These are phyloP conservation scores for Posidonia oceanica DNA, from an alignment of 116 monocot genomes.

Conservation along the genomic window DNA sequence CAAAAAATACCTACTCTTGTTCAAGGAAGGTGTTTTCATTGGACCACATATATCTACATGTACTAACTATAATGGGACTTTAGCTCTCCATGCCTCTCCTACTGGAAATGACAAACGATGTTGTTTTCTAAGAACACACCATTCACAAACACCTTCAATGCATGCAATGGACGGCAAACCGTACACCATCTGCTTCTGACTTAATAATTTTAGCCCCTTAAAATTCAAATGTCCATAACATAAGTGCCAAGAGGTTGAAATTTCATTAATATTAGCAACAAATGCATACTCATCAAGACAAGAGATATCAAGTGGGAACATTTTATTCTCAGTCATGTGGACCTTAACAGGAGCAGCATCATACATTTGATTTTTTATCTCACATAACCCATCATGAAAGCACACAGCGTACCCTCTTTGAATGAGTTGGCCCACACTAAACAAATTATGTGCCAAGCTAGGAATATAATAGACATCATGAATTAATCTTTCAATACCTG, in stretches of 20 bases:
- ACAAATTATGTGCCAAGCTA: conserved; percentile 6
- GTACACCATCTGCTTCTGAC: conserved; percentile 14
- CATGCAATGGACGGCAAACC: conserved; percentile 5
- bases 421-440: conserved; percentile 12
- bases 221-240: conserved; percentile 12
- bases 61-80: conserved; percentile 8
- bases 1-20: conserved; percentile 12
- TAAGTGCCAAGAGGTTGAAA: background rate
- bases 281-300: background rate
- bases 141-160: conserved; percentile 5
- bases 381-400: conserved; percentile 7
- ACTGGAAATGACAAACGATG: conserved; percentile 1
- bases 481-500: conserved; percentile 10
- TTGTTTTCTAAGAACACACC: conserved; percentile 14
- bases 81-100: conserved; percentile 9
- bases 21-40: conserved; percentile 4
- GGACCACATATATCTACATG: conserved; percentile 13
- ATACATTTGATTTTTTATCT: background rate
- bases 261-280: background rate
- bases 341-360: background rate
- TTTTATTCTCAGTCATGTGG: background rate
- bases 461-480: conserved; percentile 11
- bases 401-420: conserved; percentile 5
- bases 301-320: background rate
- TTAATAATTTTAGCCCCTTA: conserved; percentile 8